phyloP scores from a whole-genome alignment of 1,284 basidiomycete species.

The Tetrapyrgos nigripes region DNA sequence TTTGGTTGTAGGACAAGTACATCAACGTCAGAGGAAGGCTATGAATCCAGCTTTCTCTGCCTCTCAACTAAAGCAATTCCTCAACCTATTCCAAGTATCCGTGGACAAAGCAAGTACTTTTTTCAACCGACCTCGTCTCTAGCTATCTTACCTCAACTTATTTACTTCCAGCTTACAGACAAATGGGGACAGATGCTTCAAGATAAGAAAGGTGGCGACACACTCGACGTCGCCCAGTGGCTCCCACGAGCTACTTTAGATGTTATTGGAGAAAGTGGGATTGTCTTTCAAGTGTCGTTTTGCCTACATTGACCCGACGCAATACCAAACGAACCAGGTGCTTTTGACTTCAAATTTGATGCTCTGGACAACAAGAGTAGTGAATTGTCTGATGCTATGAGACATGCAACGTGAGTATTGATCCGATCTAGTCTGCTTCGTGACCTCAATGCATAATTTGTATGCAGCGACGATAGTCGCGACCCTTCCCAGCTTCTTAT shows the following conservation, averaged over 20 bases:
- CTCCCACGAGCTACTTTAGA: not conserved
- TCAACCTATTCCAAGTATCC: not conserved
- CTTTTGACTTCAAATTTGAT: conserved; percentile 4
- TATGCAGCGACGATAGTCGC: conserved; percentile 8
- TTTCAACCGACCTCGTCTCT: not conserved
- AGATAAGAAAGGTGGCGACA: not conserved
- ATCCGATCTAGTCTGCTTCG: not conserved
- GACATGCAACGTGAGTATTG: not conserved
- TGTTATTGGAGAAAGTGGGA: conserved; percentile 5
- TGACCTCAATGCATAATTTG: not conserved
- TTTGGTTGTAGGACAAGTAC: not conserved
- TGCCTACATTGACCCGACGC: not conserved
- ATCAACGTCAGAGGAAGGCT: conserved; percentile 2
- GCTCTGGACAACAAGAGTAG: conserved; percentile 3
- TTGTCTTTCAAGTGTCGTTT: not conserved
- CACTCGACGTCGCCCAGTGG: not conserved
- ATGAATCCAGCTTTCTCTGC: conserved; percentile 5
- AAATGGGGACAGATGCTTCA: not conserved
- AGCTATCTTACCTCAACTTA: not conserved
- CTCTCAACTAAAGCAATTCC: not conserved
- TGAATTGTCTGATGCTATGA: not conserved
- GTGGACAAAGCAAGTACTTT: not conserved
- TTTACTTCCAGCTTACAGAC: not conserved
- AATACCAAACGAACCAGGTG: not conserved
- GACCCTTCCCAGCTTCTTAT: not conserved